Base-by-base conservation (phyloP, 2,329 filamentous ascomycete species). In the Dothistroma pini region DNA sequence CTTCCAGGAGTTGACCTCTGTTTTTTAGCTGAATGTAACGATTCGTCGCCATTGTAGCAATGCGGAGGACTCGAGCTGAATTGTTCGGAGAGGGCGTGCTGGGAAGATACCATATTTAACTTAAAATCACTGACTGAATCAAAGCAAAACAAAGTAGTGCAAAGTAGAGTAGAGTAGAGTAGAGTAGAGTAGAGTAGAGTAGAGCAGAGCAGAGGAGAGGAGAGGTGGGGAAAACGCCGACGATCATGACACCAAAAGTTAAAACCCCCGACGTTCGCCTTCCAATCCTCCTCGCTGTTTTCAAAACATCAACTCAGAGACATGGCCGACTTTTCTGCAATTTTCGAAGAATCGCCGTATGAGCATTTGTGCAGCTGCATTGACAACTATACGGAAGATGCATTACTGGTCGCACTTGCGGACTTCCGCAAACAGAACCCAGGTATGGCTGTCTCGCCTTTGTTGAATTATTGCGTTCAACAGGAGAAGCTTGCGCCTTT, bases 401-500 rank as follows among this genome's bases (percentile, higher is more conserved):
- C 47, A 1, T 49, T 49, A 14, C 47, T 21, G 47, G 47, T 49
- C 47, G 47, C 47, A 49, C 5, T 49, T 49, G 6, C 47, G 5
- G 6, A 49, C 47, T 49, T 49, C 11, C 47, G 11, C 11, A 49
- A 49, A 21, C 47, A 49, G 47, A 49, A 49, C 8, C 47, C 47
- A 49, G 19, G 47, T 49, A 12, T 49, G 22, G 47, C 47, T 49
- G 9, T 49, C 47, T 49, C 47, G 47, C 47, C 47, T 14, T 49
- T 49, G 16, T 21, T 52, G 49, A 10, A 25, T 25, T 52, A 52
- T 52, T 52, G 49, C 22, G 49, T 32, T 7, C 49, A 52, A 32
- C 49, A 52, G 22, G 49, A 52, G 22, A 52, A 32, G 25, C 25
- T 52, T 32, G 49, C 49, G 49, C 49, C 49, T 52, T 52, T 52